Base-by-base conservation (phyloP, 768 basidiomycete species). In the Lactifluus rugatus region DNA sequence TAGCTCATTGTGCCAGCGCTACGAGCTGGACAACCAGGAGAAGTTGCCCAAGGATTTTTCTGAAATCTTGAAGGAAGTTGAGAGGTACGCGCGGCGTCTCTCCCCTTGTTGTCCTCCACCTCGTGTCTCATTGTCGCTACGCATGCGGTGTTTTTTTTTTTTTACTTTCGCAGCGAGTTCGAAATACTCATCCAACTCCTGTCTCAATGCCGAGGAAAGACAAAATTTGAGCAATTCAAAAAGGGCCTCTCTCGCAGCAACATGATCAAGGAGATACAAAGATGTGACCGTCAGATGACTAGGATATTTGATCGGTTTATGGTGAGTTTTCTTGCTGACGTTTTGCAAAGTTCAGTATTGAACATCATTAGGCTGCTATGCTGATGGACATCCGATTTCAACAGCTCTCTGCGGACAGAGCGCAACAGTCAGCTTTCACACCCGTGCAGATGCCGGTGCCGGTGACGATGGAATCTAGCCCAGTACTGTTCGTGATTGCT, bases 231-330 rank as follows among this genome's bases (percentile, higher is more conserved):
- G 28, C 48, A 50, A 19, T 55, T 60, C 44, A 60, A 60, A 48
- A 55, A 14, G 17, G 48, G 58, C 9, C 25, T 60, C 13, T 34
- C 42, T 0, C 58, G 58, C 26, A 55, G 44, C 23, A 53, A 60
- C 37, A 46, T 60, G 53, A 31, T 51, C 26, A 39, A 28, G 19
- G 53, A 55, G 34, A 60, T 60, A 17, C 21, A 32, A 21, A 49
- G 37, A 25, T 60, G 58, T 44, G 58, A 60, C 36, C 48, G 54
- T 16, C 58, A 60, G 34, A 60, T 60, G 48, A 28, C 10, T 16
- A 39, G 58, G 42, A 55, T 60, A 26, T 55, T 60, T 31, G 48
- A 60, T 3, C 54, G 58, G 3, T 60, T 60, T 36, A n/a, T 31
- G 42, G 58, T 55, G 21, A 51, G 48, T 17, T n/a, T 32, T 39